Base-by-base conservation (phyloP, 1,284 basidiomycete species). In the Marasmius fiardii region DNA sequence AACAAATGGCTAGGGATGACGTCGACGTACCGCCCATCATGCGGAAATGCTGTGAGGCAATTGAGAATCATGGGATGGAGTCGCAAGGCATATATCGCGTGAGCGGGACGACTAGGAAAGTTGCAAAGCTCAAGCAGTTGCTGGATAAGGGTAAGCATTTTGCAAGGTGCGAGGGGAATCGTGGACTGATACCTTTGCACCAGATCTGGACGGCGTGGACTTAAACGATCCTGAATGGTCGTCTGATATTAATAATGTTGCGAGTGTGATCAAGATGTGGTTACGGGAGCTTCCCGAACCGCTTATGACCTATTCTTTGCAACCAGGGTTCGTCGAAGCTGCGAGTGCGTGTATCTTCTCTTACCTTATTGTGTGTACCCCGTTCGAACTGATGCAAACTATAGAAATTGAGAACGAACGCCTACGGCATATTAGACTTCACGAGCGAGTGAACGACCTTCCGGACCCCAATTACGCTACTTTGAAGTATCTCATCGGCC, bases 391-490 rank as follows among this genome's bases (percentile, higher is more conserved):
- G 23, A 57, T 35, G 52, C 62, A 16, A 61, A 58, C 49, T 37
- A 51, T 67, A 95, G 94, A 89, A 67, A 92, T 94, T 62, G 95
- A 98, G 52, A 95, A 96, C 65, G 93, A 96, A 64, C 83, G 95
- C 53, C 74, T 98, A 61, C 83, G 95, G 60, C 95, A 98, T 66
- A 98, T 98, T 61, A 83, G 95, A 51, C 75, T 99, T 57, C 96
- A 99, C 66, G 96, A 99, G 69, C 86, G 92, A 52, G 95, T 99
- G 50, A 99, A 99, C 67, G 95, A 98, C 63, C 79, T 99, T 52
- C 97, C 96, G 3, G 96, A 99, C 73, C 85, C 97, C 12, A 98
- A 99, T 72, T 99, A 99, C 67, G 93, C 97, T 0, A 98, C 96
- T 1, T 79, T 99, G 53, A 98, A 98, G 70, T 98, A 84, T 71